A percentile compares a stretch with the other conserved stretches of the same genome.
Conservation (phyloP, 1,284 basidiomycete genomes). For the Ganoderma meredithae region DNA sequence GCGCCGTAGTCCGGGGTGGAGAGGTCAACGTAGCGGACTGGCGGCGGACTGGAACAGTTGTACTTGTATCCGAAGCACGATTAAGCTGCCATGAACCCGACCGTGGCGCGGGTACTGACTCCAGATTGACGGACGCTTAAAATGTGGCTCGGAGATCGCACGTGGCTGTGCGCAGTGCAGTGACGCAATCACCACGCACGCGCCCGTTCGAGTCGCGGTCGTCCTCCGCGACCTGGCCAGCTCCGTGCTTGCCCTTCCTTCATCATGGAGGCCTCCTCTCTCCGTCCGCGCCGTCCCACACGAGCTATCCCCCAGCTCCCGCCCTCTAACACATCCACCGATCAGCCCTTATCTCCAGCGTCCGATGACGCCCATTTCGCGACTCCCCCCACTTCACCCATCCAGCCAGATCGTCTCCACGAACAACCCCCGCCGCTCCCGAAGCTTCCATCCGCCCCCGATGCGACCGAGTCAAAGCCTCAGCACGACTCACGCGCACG, state of each 20-base stretch:
- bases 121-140: slow-evolving; percentile 4
- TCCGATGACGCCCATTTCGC: slow-evolving; percentile 35
- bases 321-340: slow-evolving; percentile 16
- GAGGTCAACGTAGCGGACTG: not conserved
- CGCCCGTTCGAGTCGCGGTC: slow-evolving; percentile 8
- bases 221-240: slow-evolving; percentile 1
- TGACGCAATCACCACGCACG: slow-evolving; percentile 18
- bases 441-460: not conserved
- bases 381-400: slow-evolving; percentile 39
- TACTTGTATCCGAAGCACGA: not conserved
- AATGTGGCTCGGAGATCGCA: slow-evolving; percentile 3
- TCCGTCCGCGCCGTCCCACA: slow-evolving; percentile 32
- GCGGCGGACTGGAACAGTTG: not conserved
- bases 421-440: slow-evolving; percentile 20
- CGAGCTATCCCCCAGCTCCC: slow-evolving; percentile 31
- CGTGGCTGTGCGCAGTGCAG: slow-evolving; percentile 12
- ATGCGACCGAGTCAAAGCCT: not conserved
- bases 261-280: slow-evolving; percentile 30
- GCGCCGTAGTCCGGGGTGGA: slow-evolving; percentile 48
- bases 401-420: slow-evolving; percentile 17
- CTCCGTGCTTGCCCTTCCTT: slow-evolving; percentile 25
- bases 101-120: too few relatives aligned
- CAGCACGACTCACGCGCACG: slow-evolving; percentile 29
- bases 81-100: not conserved
- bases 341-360: slow-evolving; percentile 29